Conservation (phyloP, 768 basidiomycete species). For the Pleurotus eryngii region DNA sequence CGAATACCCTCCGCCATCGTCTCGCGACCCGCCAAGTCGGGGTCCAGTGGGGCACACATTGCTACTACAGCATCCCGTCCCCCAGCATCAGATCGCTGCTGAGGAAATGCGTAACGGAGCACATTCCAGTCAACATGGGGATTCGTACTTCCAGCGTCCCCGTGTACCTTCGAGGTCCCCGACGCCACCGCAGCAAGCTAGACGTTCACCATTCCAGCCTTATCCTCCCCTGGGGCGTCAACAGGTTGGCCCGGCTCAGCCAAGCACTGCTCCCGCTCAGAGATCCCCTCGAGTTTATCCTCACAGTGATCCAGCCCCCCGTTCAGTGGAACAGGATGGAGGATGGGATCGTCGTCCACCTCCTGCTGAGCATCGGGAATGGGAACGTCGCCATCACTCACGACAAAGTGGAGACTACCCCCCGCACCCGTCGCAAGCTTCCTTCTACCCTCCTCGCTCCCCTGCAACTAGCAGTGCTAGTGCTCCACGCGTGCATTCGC, state of each 20-base stretch:
- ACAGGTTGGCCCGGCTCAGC: conserved; percentile 50
- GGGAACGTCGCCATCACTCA: conserved; percentile 39
- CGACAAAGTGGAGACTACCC: conserved; percentile 40
- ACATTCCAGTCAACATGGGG: conserved; percentile 44
- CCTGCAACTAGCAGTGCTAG: conserved; percentile 20
- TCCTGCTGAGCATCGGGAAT: conserved; percentile 13
- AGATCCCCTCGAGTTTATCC: conserved; percentile 59
- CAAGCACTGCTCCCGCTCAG: conserved; percentile 41
- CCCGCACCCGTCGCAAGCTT: conserved; percentile 25
- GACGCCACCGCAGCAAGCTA: conserved; percentile 48
- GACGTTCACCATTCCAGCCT: conserved; percentile 41
- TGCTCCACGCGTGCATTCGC: conserved; percentile 39
- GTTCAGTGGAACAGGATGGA: conserved; percentile 45
- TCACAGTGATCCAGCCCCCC: conserved; percentile 37
- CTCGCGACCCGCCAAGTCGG: conserved; percentile 41
- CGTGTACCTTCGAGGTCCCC: conserved; percentile 52
- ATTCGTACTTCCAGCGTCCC: conserved; percentile 51
- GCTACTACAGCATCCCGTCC: conserved; percentile 66
- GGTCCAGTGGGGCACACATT: conserved; percentile 55
- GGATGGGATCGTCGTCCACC: conserved; percentile 48
- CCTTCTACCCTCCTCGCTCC: conserved; percentile 32
- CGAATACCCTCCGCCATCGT: conserved; percentile 46
- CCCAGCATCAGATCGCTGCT: conserved; percentile 51
- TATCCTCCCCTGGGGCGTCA: conserved; percentile 47
- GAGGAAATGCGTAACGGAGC: conserved; percentile 49